Percentiles rank a stretch among this genome's conserved stretches.
phyloP scores from a whole-genome alignment of 805 yeast species.

The Candida ortonii region DNA sequence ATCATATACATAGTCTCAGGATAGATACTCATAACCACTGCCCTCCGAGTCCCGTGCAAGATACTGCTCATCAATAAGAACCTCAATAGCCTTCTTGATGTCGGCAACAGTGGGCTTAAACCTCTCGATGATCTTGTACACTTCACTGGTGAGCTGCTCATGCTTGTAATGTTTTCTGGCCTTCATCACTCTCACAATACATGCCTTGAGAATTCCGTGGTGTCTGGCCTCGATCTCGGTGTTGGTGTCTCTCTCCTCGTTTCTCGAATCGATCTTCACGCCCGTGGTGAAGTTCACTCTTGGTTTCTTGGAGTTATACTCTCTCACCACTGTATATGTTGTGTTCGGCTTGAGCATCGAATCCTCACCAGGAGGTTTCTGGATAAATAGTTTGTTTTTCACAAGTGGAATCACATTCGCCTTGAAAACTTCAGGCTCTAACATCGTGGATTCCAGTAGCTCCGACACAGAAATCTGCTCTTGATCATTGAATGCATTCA shows the following conservation, averaged over 20 bases:
- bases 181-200: constrained; percentile 95
- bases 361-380: constrained; percentile 62
- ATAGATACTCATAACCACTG: constrained; percentile 73
- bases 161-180: constrained; percentile 80
- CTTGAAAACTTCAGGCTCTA: constrained; percentile 62
- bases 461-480: constrained; percentile 58
- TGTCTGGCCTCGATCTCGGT: constrained; percentile 66
- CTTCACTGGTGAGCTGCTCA: constrained; percentile 79
- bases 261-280: constrained; percentile 52
- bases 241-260: constrained; percentile 77
- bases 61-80: constrained; percentile 81
- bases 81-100: constrained; percentile 82
- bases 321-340: constrained; percentile 65
- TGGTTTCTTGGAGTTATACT: constrained; percentile 80
- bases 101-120: constrained; percentile 85
- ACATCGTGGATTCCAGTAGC: constrained; percentile 64
- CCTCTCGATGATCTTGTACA: constrained; percentile 78
- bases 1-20: constrained; percentile 46
- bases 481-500: constrained; percentile 77
- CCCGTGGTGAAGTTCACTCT: constrained; percentile 66
- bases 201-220: constrained; percentile 75
- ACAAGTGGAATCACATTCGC: constrained; percentile 78
- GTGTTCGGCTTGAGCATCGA: constrained; percentile 51
- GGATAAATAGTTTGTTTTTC: constrained; percentile 70
- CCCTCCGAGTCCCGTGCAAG: constrained; percentile 71